A percentile compares a stretch with the other conserved stretches of the same genome.
Evolutionary conservation across 2,329 filamentous ascomycete genomes (phyloP).

Genomic region (Talaromyces sp.): DNA sequence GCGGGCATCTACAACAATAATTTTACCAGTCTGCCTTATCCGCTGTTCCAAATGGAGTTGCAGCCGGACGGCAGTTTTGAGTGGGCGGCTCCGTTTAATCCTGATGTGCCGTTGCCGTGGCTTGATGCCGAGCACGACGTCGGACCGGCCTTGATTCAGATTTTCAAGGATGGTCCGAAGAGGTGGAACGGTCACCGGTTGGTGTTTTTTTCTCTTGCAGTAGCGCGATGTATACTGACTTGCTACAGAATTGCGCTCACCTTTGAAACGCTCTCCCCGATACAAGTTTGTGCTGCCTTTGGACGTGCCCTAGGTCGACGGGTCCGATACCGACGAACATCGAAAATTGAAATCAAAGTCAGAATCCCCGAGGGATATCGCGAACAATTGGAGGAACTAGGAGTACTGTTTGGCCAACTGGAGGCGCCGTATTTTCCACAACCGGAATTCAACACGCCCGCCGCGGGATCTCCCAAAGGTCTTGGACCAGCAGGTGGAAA

Average conservation of each 20-base stretch:
- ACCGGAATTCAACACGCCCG: slow-evolving; percentile 47
- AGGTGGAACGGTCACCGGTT: slow-evolving; percentile 75
- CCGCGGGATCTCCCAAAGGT: slow-evolving; percentile 35
- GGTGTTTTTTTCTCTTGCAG: slow-evolving; percentile 14
- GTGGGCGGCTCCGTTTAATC: slow-evolving; percentile 92
- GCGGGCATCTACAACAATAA: slow-evolving; percentile 99
- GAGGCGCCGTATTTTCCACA: slow-evolving; percentile 61
- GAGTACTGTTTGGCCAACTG: slow-evolving; percentile 54
- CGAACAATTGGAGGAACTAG: slow-evolving; percentile 69
- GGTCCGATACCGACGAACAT: slow-evolving; percentile 70
- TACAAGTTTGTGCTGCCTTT: slow-evolving; percentile 76
- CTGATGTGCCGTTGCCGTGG: slow-evolving; percentile 85
- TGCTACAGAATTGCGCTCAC: slow-evolving; percentile 70
- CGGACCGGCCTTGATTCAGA: slow-evolving; percentile 82
- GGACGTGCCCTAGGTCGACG: slow-evolving; percentile 69
- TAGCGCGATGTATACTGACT: neutral
- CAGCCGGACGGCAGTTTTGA: slow-evolving; percentile 77
- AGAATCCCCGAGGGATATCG: slow-evolving; percentile 83
- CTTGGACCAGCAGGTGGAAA: slow-evolving; percentile 35
- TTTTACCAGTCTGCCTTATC: slow-evolving; percentile 88
- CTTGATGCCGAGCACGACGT: slow-evolving; percentile 95
- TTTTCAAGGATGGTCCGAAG: slow-evolving; percentile 85
- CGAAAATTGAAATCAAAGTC: slow-evolving; percentile 73
- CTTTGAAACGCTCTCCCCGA: slow-evolving; percentile 81
- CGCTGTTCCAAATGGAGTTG: slow-evolving; percentile 91